Conservation (phyloP, 306 rosid species). For the Albizia julibrissin region DNA sequence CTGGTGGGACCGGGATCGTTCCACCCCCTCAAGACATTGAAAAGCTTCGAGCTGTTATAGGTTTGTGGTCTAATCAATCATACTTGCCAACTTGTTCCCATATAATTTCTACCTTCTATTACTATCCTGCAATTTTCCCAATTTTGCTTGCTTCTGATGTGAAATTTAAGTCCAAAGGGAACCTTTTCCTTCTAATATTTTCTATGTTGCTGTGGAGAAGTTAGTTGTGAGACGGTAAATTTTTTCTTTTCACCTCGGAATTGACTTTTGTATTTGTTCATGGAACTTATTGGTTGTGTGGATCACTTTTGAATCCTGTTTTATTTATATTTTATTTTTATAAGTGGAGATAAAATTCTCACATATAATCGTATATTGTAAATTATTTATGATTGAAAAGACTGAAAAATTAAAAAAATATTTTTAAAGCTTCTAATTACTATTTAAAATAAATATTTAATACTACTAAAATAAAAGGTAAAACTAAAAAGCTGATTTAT, state of each 20-base stretch:
- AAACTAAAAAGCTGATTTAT: neutral
- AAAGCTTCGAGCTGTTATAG: slow-evolving; percentile 65
- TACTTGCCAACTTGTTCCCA: neutral
- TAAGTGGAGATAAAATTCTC: no score
- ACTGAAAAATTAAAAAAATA: no score
- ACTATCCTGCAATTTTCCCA: neutral
- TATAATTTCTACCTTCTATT: neutral
- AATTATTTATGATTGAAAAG: no score
- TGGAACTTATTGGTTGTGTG: no score
- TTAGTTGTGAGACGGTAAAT: neutral
- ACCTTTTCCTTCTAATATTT: neutral
- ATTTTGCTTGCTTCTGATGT: slow-evolving; percentile 10
- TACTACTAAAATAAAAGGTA: no score
- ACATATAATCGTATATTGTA: no score
- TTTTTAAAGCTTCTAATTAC: no score
- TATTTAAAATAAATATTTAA: no score
- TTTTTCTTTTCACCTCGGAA: neutral
- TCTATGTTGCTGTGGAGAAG: neutral
- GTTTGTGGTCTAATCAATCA: slow-evolving; percentile 36
- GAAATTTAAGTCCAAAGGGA: neutral
- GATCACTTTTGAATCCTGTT: no score
- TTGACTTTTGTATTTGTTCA: neutral
- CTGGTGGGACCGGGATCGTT: slow-evolving; percentile 47
- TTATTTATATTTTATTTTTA: no score
- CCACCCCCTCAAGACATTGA: slow-evolving; percentile 67